Evolutionary conservation across 2,329 filamentous ascomycete species (phyloP), one percentile per base, ranked within the genome.

Genomic region (Ophiostoma fasciatum): DNA sequence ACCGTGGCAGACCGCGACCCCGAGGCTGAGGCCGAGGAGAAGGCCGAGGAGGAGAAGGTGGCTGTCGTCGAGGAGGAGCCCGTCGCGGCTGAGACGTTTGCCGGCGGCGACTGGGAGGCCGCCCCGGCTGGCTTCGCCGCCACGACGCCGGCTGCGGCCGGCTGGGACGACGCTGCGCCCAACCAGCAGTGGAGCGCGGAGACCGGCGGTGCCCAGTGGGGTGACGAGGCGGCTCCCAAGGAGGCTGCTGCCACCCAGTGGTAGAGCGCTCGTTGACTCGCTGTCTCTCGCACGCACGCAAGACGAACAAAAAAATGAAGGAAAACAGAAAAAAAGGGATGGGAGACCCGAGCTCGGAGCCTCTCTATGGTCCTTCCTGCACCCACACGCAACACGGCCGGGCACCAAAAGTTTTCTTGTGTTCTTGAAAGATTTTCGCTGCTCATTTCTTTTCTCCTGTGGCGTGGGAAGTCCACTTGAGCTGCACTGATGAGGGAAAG

Each of bases 1-100:
- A n/a, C n/a, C n/a, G n/a, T n/a, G n/a, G n/a, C 43, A 74, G 71
- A 98, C 82, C 90, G 92, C 63, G 92, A 98, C 68, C 90, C 92
- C 54, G 90, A 98, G 70, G 85, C 87, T 51, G 90, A 98, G 78
- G 90, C 94, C 63, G 88, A 94, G 77, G 94, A 98, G 71, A 92
- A 94, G 62, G 71, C 78, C 49, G 82, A 82, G 60, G 82, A 88
- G 62, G 88, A 96, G 73, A 94, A 96, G 80, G 68, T 78, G 46
- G 70, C 82, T 48, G 79, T 75, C 56, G 79, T 71, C 51, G 87
- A 94, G 50, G 88, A 94, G 68, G 81, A 82, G 56, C 84, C 78
- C 51, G 57, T 81, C 45, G 78, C 66, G 51, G 76, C 82, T 51
- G 85, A 90, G 61, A 82, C 79, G 56, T 85, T 87, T 55, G 66